Evolutionary conservation across 176 grass and related monocot species (phyloP), one percentile per base, ranked within the genome.

Genomic region (Oryza brachyantha): DNA sequence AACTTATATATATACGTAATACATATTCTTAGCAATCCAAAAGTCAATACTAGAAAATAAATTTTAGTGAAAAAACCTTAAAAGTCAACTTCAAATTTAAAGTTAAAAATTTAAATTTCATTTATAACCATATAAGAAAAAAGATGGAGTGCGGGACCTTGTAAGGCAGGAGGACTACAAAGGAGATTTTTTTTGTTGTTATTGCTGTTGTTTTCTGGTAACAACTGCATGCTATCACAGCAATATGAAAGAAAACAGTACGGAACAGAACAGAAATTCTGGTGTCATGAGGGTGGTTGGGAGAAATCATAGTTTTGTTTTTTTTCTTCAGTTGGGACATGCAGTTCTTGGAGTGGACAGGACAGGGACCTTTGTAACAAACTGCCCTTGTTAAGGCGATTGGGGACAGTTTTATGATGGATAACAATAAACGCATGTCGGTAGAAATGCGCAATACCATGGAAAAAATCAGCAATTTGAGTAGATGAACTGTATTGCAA

Each of bases 211-310:
- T n/a, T n/a, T 13, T 34, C 38, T 29, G 29, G 68, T 74, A 78
- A 63, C 75, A 21, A 48, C 24, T 79, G 60, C 26, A 29, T 59
- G 36, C 16, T 60, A 61, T 74, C 29, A 68, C 10, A 64, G 10
- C 7, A 82, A 5, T 42, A 77, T 17, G 60, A 8, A 35, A 0
- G 4, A 37, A 19, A 58, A 60, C 36, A 13, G 63, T 13, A 19
- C 19, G 17, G n/a, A 34, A 22, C 10, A 29, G 24, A 64, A 75
- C 17, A 61, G 36, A 80, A 64, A 59, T 68, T 83, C 58, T 35
- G 36, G 6, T 81, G 70, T 46, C 66, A 66, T 66, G 79, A 10
- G 27, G 10, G 73, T 83, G 74, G 85, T 59, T 66, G 35, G 14
- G 46, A 29, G 36, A 78, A 79, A 79, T 82, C 66, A 37, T 66